Conservation (phyloP, 345 rosid species). For the Brassica juncea region DNA sequence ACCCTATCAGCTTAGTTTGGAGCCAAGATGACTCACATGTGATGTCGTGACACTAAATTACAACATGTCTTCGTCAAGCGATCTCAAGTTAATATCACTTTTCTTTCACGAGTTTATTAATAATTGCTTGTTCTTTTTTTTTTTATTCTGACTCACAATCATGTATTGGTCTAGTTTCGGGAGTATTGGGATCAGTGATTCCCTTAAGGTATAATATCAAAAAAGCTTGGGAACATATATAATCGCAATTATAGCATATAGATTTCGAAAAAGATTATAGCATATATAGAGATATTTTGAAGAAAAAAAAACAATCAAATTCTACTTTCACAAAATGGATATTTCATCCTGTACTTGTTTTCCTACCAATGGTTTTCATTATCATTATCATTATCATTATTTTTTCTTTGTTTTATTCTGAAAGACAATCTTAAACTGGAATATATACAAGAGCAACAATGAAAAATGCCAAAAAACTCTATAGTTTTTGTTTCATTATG, state of each 20-base stretch:
- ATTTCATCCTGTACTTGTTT: not conserved
- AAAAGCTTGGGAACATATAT: not conserved
- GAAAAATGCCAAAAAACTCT: not conserved
- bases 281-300: not conserved
- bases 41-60: slow-evolving; percentile 35
- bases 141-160: not conserved
- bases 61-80: slow-evolving; percentile 36
- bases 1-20: slow-evolving; percentile 33
- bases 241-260: not conserved
- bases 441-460: not conserved
- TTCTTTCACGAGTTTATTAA: slow-evolving; percentile 12
- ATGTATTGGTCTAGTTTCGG: not conserved
- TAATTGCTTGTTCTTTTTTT: not conserved
- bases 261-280: not conserved
- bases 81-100: slow-evolving; percentile 38
- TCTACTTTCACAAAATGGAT: not conserved
- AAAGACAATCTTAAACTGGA: not conserved
- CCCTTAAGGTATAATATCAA: not conserved
- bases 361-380: not conserved
- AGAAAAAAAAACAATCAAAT: not conserved
- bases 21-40: slow-evolving; percentile 31
- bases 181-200: slow-evolving; percentile 8
- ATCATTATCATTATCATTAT: not conserved
- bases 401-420: not conserved
- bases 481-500: not conserved